Evolutionary conservation across 106 monocot species (phyloP).

Genomic region (Vanilla planifolia): DNA sequence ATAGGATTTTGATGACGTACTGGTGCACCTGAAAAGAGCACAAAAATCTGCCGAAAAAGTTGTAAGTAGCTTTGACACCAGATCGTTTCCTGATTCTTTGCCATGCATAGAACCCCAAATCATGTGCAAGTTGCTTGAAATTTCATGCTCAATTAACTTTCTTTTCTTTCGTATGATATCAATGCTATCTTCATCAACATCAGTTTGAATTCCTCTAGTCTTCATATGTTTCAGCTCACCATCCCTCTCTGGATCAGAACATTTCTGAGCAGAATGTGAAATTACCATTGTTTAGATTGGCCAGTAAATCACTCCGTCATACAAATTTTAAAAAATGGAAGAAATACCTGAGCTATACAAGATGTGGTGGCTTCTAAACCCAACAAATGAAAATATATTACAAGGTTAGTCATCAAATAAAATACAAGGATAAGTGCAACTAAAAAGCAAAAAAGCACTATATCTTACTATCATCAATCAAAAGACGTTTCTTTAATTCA

Average conservation of each 20-base stretch:
- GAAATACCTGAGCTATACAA: conserved; percentile 34
- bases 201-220: conserved; percentile 54
- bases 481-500: conserved; percentile 24
- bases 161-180: conserved; percentile 2
- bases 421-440: not conserved
- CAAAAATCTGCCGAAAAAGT: conserved; percentile 62
- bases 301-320: not conserved
- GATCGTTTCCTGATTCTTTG: conserved; percentile 22
- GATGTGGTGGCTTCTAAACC: conserved; percentile 37
- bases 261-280: conserved; percentile 21
- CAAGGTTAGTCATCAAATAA: conserved; percentile 4
- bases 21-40: conserved; percentile 41
- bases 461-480: conserved; percentile 33
- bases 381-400: conserved; percentile 6
- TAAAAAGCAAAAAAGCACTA: not conserved
- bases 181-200: conserved; percentile 18
- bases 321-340: not conserved
- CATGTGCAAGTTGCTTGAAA: conserved; percentile 46
- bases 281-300: conserved; percentile 8
- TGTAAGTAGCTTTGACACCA: conserved; percentile 44
- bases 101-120: conserved; percentile 37
- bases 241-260: conserved; percentile 7
- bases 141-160: conserved; percentile 2
- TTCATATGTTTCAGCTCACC: conserved; percentile 19
- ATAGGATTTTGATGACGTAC: conserved; percentile 18